Evolutionary conservation across 1,284 basidiomycete genomes (phyloP), one percentile per base, ranked within the genome.

Genomic region (Sphagnurus paluster): DNA sequence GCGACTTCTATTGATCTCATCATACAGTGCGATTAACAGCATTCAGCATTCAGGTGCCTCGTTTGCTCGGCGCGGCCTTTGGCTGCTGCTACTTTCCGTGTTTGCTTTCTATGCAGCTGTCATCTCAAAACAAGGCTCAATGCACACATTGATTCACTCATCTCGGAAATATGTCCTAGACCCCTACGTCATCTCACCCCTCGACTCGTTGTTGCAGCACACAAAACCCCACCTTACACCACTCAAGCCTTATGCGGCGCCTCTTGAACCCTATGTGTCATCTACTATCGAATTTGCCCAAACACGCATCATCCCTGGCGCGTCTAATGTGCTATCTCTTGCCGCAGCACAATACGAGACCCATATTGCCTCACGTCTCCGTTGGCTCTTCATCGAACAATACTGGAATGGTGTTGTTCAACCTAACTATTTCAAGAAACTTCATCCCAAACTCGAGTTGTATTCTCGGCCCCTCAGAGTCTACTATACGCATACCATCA

Each of bases 281-380:
- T 51, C 61, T 25, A 49, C 58, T n/a, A 46, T 44, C 19, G 44
- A 49, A n/a, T 61, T 62, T 26, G 44, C 58, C 26, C 53, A 51
- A 24, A 56, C 50, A 25, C 56, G 60, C 35, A 40, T 56, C 24
- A 37, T 33, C 13, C 52, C 53, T 6, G 52, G 24, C 30, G 33
- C 41, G 23, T 34, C 70, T 65, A 21, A 62, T 68, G 16, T 66
- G 65, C 11, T 44, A 30, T 39, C 42, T 19, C 41, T 45, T 9
- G 39, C 60, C 21, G 30, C 8, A 9, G 30, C 42, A 2, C 48
- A 58, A 17, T 66, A 62, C 46, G 37, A 71, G 40, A 58, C 61
- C 25, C 66, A 66, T 41, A 54, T 77, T 49, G 59, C 72, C 2
- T 74, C 75, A 28, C 46, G 54, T 48, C 68, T 62, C 52, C 57